A percentile compares a stretch with the other conserved stretches of the same genome.
These are phyloP conservation scores for Calycina herbarum DNA, from an alignment of 2,329 filamentous ascomycete species.

Conservation along the genomic window DNA sequence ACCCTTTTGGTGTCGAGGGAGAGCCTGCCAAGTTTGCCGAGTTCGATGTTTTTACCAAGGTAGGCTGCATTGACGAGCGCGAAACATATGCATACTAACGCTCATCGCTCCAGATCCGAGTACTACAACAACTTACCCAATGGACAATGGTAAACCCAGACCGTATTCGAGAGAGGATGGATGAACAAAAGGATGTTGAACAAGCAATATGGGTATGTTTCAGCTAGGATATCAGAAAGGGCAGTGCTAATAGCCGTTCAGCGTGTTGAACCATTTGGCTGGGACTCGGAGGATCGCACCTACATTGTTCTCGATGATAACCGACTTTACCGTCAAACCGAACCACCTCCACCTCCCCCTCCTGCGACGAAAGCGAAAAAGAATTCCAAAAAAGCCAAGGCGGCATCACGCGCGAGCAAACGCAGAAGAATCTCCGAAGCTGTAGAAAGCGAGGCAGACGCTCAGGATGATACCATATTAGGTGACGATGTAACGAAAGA, in stretches of 20 bases:
- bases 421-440: slow-evolving; percentile 60
- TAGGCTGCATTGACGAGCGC: slow-evolving; percentile 43
- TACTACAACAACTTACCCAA: slow-evolving; percentile 84
- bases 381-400: slow-evolving; percentile 66
- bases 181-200: slow-evolving; percentile 76
- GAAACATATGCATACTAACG: slow-evolving; percentile 27
- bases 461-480: slow-evolving; percentile 41
- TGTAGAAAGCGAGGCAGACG: slow-evolving; percentile 41
- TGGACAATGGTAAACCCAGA: slow-evolving; percentile 90
- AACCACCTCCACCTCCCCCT: slow-evolving; percentile 63
- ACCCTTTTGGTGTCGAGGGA: slow-evolving; percentile 83
- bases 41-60: slow-evolving; percentile 80
- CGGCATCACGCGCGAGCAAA: slow-evolving; percentile 67
- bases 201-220: slow-evolving; percentile 77
- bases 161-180: slow-evolving; percentile 81
- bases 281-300: slow-evolving; percentile 81
- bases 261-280: slow-evolving; percentile 82
- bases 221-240: not conserved
- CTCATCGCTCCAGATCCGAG: slow-evolving; percentile 53
- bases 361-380: slow-evolving; percentile 61
- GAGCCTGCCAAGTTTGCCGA: slow-evolving; percentile 71
- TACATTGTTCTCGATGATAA: slow-evolving; percentile 96
- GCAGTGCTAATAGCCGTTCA: slow-evolving; percentile 37
- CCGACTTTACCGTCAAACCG: slow-evolving; percentile 84
- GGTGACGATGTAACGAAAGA: slow-evolving; percentile 45